Evolutionary conservation across 2,329 filamentous ascomycete genomes (phyloP), one percentile per base, ranked within the genome.

Genomic region (Fusarium napiforme): DNA sequence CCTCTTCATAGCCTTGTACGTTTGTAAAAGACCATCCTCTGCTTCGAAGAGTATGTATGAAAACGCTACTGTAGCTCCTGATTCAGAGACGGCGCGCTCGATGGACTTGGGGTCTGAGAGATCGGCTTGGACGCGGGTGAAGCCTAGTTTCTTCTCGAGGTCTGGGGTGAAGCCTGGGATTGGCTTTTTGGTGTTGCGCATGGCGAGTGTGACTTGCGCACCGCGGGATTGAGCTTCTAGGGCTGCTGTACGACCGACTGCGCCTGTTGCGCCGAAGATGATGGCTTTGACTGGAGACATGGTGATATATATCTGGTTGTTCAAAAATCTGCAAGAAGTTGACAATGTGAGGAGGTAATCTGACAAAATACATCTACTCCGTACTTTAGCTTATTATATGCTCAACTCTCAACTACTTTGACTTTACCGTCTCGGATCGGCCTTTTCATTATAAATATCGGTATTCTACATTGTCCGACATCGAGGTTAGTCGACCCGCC

Each of bases 241-340:
- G 7, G 63, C 63, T 1, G 68, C 68, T 2, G 69, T 52, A 4
- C 69, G 62, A 14, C 63, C 69, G 10, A 72, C 68, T 19, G 68
- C 26, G 42, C 69, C 69, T 30, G 69, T 58, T 42, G 69, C 57
- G 26, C 69, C 69, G 18, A 72, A 72, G 21, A 72, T 57, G 46
- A 72, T 72, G 23, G 57, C 57, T 28, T 62, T 68, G 9, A 46
- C 28, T 5, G 67, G 2, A 34, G 68, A 43, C 68, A 71, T 71
- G 28, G 7, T n/a, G n/a, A n/a, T n/a, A n/a, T n/a, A n/a, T n/a
- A n/a, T n/a, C n/a, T n/a, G n/a, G n/a, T n/a, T n/a, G n/a, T n/a
- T n/a, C n/a, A n/a, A n/a, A n/a, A n/a, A n/a, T n/a, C n/a, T n/a
- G n/a, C n/a, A n/a, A n/a, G n/a, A n/a, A n/a, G n/a, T n/a, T n/a